Conservation (phyloP, 768 basidiomycete genomes). For the Amanita brunnescens region DNA sequence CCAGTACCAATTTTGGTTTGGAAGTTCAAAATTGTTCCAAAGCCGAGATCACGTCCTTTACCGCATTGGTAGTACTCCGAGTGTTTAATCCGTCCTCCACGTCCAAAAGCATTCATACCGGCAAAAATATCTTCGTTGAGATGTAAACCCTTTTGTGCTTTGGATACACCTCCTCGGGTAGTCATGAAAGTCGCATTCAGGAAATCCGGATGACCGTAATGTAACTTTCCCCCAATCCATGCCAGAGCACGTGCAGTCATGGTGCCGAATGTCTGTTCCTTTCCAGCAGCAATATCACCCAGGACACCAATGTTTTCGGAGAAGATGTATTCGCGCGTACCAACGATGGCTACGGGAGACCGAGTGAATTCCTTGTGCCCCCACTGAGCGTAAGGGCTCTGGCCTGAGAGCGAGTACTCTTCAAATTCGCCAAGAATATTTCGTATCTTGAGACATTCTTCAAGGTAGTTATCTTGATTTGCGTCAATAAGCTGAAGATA, state of each 20-base stretch:
- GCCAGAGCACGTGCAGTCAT: slow-evolving; percentile 92
- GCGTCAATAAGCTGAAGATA: slow-evolving; percentile 99
- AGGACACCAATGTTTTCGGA: slow-evolving; percentile 99
- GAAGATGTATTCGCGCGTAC: slow-evolving; percentile 99
- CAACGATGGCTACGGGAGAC: slow-evolving; percentile 92
- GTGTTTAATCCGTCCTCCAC: slow-evolving; percentile 98
- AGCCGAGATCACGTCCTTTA: slow-evolving; percentile 98
- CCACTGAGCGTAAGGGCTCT: slow-evolving; percentile 95
- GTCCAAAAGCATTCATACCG: slow-evolving; percentile 98
- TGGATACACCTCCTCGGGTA: slow-evolving; percentile 96
- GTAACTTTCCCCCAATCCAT: slow-evolving; percentile 97
- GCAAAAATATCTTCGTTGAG: slow-evolving; percentile 99
- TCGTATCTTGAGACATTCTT: slow-evolving; percentile 98
- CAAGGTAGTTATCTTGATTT: slow-evolving; percentile 99
- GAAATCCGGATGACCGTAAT: slow-evolving; percentile 99
- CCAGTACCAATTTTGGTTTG: slow-evolving; percentile 99
- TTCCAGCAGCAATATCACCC: slow-evolving; percentile 97
- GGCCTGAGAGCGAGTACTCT: slow-evolving; percentile 81
- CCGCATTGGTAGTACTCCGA: slow-evolving; percentile 99
- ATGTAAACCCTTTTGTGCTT: slow-evolving; percentile 98
- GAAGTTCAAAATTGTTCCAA: slow-evolving; percentile 98
- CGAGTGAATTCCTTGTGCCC: slow-evolving; percentile 89
- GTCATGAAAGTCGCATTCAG: slow-evolving; percentile 97
- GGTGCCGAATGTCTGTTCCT: slow-evolving; percentile 99
- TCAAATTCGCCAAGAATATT: slow-evolving; percentile 98